Evolutionary conservation across 2,329 filamentous ascomycete genomes (phyloP).

Genomic region (Pezicula carpinea): DNA sequence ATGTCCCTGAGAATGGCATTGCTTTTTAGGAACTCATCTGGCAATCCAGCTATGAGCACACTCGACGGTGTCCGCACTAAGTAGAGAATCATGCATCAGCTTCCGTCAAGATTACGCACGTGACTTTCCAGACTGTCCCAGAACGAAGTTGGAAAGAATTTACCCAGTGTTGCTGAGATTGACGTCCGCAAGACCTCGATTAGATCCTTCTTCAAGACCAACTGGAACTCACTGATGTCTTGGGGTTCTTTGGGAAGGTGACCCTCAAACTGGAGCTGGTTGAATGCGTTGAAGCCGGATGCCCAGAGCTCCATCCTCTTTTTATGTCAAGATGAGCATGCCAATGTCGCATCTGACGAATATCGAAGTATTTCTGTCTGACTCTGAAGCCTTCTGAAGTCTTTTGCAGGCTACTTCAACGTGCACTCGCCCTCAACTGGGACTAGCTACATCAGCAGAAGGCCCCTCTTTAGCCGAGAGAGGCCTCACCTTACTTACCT

Average conservation of each 20-base stretch:
- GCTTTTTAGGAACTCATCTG: not conserved
- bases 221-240: slow-evolving; percentile 42
- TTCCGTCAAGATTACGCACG: not conserved
- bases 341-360: not conserved
- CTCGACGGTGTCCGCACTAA: not conserved
- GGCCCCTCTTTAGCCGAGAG: no score
- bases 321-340: slow-evolving; percentile 3
- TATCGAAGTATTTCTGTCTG: not conserved
- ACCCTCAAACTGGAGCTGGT: slow-evolving; percentile 41
- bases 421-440: no score
- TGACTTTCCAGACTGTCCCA: no score
- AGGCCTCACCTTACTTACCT: no score
- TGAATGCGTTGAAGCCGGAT: slow-evolving; percentile 55
- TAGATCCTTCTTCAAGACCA: slow-evolving; percentile 32
- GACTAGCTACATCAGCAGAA: no score
- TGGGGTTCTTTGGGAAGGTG: slow-evolving; percentile 31
- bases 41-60: not conserved
- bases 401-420: not conserved
- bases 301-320: slow-evolving; percentile 44
- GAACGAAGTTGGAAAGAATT: no score
- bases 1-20: not conserved
- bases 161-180: slow-evolving; percentile 45
- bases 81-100: not conserved
- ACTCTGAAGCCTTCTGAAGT: no score
- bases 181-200: slow-evolving; percentile 34